Base-by-base conservation (phyloP, 768 basidiomycete species). In the Nevesoporus exiguus region DNA sequence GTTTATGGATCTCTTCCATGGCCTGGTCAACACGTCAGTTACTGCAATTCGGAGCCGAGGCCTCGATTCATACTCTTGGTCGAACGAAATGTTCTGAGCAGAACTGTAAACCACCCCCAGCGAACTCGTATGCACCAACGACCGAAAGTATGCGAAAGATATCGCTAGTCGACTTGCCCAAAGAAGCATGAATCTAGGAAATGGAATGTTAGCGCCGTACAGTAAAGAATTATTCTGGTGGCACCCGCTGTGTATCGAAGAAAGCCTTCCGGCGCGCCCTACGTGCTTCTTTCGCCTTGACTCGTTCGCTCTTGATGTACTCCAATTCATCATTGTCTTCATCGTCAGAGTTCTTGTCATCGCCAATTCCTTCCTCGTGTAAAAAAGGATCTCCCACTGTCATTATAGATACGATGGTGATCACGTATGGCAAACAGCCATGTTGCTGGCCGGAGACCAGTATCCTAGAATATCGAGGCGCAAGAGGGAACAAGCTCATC, bases 1-100 rank as follows among this genome's bases (percentile, higher is more conserved):
- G 78, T 67, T 98, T 98, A 70, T 95, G 97, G 33, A 97, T 96
- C 74, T 99, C 97, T 72, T 97, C 91, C 95, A 99, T 98, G 0
- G 93, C 91, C 95, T 98, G 19, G 27, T 51, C 7, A 27, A 40
- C 25, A 39, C 46, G 7, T 64, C 29, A 59, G 33, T 47, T 5
- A 42, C 46, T 8, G 30, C 27, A 39, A 25, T 30, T 47, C 17
- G 7, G 31, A 48, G 46, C 13, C 39, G 47, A 43, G 11, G 24
- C 3, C n/a, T 30, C 22, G 5, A 6, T 24, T 45, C 75, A 33
- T 63, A 93, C 95, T 79, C 98, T 98, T 0, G 80, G 79, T 57
- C 93, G 77, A 21, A 98, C 88, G 61, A 97, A 99, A 69, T 98
- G 92, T 36, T 90, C 84, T 11, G 74, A 71, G 68, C 97, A 99